Evolutionary conservation across 495 filamentous ascomycete genomes (phyloP), one percentile per base, ranked within the genome.

Genomic region (Evernia prunastri): DNA sequence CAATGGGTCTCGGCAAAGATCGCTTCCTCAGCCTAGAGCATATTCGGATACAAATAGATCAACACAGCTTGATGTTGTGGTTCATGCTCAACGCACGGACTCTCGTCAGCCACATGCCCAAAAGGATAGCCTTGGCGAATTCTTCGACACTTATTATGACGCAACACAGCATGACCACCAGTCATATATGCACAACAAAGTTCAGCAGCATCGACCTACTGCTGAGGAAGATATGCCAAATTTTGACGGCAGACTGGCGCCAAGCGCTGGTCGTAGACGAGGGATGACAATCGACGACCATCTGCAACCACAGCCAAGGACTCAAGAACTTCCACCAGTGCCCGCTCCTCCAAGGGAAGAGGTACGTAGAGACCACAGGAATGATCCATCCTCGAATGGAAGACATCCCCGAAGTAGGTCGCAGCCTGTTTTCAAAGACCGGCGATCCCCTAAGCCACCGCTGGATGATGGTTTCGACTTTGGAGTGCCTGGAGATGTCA

Each of bases 401-500:
- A 74, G 78, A 53, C 68, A 73, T 29, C 68, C 80, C 27, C 82
- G 80, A 59, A 81, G 84, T 23, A 82, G 83, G 68, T 90, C 88
- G 37, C 88, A 91, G 66, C 87, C 87, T 18, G 82, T 91, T 67
- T 68, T 87, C 57, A 82, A 85, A 39, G 70, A 76, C 11, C 70
- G 72, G 23, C 64, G 53, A 42, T 79, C 77, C 64, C 81, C 80
- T 9, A 89, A 78, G 73, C 80, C 71, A 78, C 83, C 69, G 70
- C 74, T 76, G 43, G 73, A 78, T 65, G 77, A 78, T 53, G 79
- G 76, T 11, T 82, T 81, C 61, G 77, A 90, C 23, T 92, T 91
- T 68, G 89, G 88, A 66, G 84, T 92, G 77, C 83, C 83, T 4
- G 79, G 77, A 29, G 85, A 87, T 80, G n/a, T 82, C 81, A 6